These are phyloP conservation scores for Chlorophyllum brunneum DNA, from an alignment of 768 basidiomycete genomes.

Conservation along the genomic window DNA sequence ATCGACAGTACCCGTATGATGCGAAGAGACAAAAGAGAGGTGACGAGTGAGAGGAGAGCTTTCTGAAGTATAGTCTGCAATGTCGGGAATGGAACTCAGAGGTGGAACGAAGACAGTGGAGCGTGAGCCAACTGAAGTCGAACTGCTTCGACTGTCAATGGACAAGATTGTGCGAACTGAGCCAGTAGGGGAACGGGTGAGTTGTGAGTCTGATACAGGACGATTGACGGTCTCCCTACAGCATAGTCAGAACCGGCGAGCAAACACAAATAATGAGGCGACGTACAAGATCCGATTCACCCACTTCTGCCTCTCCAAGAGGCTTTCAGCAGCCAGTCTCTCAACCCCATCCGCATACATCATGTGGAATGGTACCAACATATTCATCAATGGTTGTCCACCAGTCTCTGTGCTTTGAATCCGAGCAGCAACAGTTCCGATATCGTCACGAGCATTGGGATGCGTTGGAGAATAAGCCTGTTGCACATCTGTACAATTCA, in stretches of 20 bases:
- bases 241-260: constrained; percentile 1
- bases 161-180: constrained; percentile 71
- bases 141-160: constrained; percentile 40
- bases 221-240: constrained; percentile 77
- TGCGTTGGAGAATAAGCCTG: constrained; percentile 80
- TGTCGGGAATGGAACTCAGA: constrained; percentile 62
- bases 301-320: constrained; percentile 85
- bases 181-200: constrained; percentile 47
- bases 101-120: constrained; percentile 80
- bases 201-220: constrained; percentile 40
- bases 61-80: constrained; percentile 51
- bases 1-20: constrained; percentile 67
- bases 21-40: constrained; percentile 50
- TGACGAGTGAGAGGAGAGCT: constrained; percentile 31
- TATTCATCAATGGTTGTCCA: constrained; percentile 56
- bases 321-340: constrained; percentile 82
- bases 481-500: constrained; percentile 85
- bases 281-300: constrained; percentile 85
- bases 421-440: constrained; percentile 80
- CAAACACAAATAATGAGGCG: constrained; percentile 7
- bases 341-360: constrained; percentile 89
- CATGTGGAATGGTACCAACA: constrained; percentile 87
- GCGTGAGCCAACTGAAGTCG: constrained; percentile 52
- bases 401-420: constrained; percentile 49
- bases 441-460: constrained; percentile 77